Evolutionary conservation across 2,329 filamentous ascomycete genomes (phyloP), one percentile per base, ranked within the genome.

Genomic region (Neofusicoccum kwambonambiense): DNA sequence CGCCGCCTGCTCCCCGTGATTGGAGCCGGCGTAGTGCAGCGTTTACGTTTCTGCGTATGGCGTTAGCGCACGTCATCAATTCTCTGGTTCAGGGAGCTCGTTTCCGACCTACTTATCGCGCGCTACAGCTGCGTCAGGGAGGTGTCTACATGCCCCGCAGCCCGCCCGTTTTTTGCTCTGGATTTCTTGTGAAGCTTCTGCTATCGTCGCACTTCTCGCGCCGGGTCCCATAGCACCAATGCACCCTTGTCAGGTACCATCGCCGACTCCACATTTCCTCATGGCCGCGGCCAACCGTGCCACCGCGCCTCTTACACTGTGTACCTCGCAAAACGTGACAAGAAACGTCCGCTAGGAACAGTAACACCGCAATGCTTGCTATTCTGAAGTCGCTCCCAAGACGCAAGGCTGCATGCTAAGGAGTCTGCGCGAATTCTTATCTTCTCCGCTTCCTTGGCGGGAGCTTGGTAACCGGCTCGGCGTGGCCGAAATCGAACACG

Each of bases 401-500:
- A 15, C 39, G 39, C 19, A 8, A n/a, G 19, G 17, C 6, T 12
- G 19, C 31, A 22, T 47, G 42, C 56, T 60, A 60, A 60, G 56
- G 17, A 35, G 31, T 37, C 41, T 37, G 42, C 31, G 50, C 41
- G 41, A 47, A 35, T 15, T 47, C 42, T n/a, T 39, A 62, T 50
- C 45, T 41, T 42, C 45, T 62, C 35, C 58, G 49, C 60, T 54
- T 52, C 35, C 64, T 63, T 50, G 61, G 61, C 51, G 60, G 41
- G n/a, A 62, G 50, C 56, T 65, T 65, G 19, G 51, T 62, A 7
- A 54, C 64, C n/a, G 34, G 42, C 42, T 62, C 49, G 39, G 39
- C 58, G 37, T 58, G 42, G 5, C 51, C 60, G 41, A 66, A 66
- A 64, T 64, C 58, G 17, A 66, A 66, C n/a, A 54, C n/a, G 34